Evolutionary conservation across 768 basidiomycete genomes (phyloP), one percentile per base, ranked within the genome.

Genomic region (Pleurotus tuoliensis): DNA sequence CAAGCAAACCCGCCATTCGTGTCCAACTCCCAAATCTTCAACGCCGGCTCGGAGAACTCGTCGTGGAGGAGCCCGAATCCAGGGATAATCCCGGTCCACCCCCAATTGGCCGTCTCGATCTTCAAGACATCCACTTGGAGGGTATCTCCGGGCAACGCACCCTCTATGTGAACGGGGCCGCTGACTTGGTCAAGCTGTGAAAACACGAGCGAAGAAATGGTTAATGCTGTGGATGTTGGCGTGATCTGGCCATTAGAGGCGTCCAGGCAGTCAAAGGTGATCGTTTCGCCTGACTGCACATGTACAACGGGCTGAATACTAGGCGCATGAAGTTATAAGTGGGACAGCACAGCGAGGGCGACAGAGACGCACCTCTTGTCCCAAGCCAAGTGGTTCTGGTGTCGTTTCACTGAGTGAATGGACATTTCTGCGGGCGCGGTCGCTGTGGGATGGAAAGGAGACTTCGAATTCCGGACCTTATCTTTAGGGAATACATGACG

Each of bases 211-310:
- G 74, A 64, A 12, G 67, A 59, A 34, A 85, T 62, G 22, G 72
- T 59, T 1, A 55, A 54, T 2, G 66, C 58, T 15, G 74, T 77
- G 5, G 80, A 80, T 3, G 69, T 57, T 22, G 75, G 63, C 0
- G 73, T 78, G 56, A 86, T 72, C 66, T 86, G 83, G 1, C 82
- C 82, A 59, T 84, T 84, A 20, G 83, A 83, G 3, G 78, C 83
- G 63, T 86, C 83, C 16, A 83, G 73, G 59, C 83, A 86, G 63
- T 83, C 81, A 62, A 85, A 83, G 22, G 74, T 73, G 58, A 86
- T 71, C 3, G 73, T 77, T 3, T 81, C 78, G 12, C 83, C 84
- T 2, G 83, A 84, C 44, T 74, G 58, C 46, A 87, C 64, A 13
- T 64, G 75, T 30, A 82, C 59, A 13, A 74, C 73, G 0, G 84